These are phyloP conservation scores for Phyllosticta citribraziliensis DNA, from an alignment of 2,329 filamentous ascomycete species.

Conservation along the genomic window DNA sequence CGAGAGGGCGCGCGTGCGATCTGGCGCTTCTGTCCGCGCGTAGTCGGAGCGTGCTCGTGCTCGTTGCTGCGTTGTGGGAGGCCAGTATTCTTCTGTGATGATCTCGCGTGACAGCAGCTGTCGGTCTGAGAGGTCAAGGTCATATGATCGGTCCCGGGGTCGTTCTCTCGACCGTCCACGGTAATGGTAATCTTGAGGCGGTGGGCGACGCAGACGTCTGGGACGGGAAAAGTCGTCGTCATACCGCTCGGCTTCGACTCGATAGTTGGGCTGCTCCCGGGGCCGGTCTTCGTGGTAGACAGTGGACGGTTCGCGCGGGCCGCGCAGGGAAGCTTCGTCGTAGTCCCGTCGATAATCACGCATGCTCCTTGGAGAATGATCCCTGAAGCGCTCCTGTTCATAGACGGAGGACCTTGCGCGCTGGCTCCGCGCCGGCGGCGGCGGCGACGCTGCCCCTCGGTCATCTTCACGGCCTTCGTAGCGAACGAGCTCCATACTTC, in stretches of 20 bases:
- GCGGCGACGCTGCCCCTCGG: neutral
- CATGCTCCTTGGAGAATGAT: neutral
- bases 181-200: neutral
- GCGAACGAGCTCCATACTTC: neutral
- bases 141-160: neutral
- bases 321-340: neutral
- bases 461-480: neutral
- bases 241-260: neutral
- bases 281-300: neutral
- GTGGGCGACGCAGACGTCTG: neutral
- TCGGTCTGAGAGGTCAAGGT: neutral
- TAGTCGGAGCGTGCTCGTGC: neutral
- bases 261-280: neutral
- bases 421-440: neutral
- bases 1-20: conserved; percentile 1
- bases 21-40: neutral
- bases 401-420: neutral
- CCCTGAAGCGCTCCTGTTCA: neutral
- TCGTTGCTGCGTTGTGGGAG: neutral
- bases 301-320: neutral
- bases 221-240: neutral
- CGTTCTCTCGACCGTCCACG: neutral
- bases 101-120: neutral
- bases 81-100: neutral
- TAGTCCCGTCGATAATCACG: neutral